Conservation (phyloP, 192 early-diverging fungal genomes). For the Cladochytrium replicatum region DNA sequence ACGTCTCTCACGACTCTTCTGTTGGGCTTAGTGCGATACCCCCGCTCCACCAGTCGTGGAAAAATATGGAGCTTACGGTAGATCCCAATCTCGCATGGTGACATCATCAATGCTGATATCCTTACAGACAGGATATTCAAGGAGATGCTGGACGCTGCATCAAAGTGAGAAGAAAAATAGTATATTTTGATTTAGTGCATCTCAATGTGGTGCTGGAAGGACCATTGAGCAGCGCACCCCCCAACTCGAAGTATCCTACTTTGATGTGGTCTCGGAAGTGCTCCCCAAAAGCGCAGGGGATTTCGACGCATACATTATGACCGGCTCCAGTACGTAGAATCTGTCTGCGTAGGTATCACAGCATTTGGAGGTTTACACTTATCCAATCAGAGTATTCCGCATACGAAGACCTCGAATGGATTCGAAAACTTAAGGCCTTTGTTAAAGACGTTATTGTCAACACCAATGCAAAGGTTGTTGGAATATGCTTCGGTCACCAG, state of each 20-base stretch:
- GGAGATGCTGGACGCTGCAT: neutral
- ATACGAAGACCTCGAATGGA: conserved; percentile 61
- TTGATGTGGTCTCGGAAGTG: conserved; percentile 12
- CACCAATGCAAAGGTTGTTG: conserved; percentile 41
- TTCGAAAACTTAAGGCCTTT: conserved; percentile 43
- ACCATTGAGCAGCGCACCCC: too few relatives aligned
- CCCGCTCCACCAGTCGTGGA: too few relatives aligned
- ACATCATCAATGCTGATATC: too few relatives aligned
- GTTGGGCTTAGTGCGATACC: too few relatives aligned
- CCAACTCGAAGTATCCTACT: conserved; percentile 8
- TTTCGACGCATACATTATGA: conserved; percentile 26
- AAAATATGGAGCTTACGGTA: too few relatives aligned
- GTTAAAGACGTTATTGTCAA: conserved; percentile 24
- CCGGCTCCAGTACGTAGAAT: conserved; percentile 21
- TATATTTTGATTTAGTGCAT: neutral
- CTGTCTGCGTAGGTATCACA: neutral
- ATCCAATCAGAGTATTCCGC: conserved; percentile 50
- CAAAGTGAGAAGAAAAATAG: neutral
- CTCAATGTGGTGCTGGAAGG: neutral
- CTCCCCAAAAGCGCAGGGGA: conserved; percentile 10
- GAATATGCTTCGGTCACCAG: conserved; percentile 83
- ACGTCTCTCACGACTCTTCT: too few relatives aligned
- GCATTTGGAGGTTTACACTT: too few relatives aligned
- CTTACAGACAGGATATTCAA: too few relatives aligned
- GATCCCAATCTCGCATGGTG: too few relatives aligned